Base-by-base conservation (phyloP, 768 basidiomycete genomes). In the Multifurca ochricompacta region DNA sequence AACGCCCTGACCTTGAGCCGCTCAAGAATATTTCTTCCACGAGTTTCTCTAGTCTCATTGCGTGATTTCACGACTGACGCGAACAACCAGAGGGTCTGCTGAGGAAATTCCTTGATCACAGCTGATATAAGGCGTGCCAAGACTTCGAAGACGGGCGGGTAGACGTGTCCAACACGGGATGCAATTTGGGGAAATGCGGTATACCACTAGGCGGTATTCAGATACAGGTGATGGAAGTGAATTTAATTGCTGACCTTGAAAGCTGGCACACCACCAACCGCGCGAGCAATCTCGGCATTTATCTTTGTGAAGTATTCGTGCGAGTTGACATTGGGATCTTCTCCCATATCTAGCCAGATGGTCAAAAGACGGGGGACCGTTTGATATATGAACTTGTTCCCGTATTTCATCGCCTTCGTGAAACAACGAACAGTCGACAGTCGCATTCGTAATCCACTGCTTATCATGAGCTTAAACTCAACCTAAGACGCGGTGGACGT, bases 151-250 rank as follows among this genome's bases (percentile, higher is more conserved):
- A 91, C 84, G 1, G 73, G 73, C 10, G 68, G 59, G 62, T 88
- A 85, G 4, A 67, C 70, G 60, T 96, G 90, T 11, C 85, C 87
- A 30, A 99, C 85, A 7, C 96, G 82, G 13, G 95, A 98, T 13
- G 94, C 91, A 48, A 98, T 90, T 73, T 98, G 96, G 3, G 94
- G 93, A 59, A 97, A 94, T 1, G 92, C 94, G 0, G 88, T 93
- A 61, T 83, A 87, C 92, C 95, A 98, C 93, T 98, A 43, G 14
- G 48, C 42, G 60, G 39, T 51, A 39, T 60, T 40, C 25, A 49
- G 10, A 47, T 21, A 37, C 54, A 21, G 18, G 28, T 6, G 16
- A 18, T 40, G 21, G 48, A 39, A 9, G 49, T 47, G 27, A 40
- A 30, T 51, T 18, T 5, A 9, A n/a, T 14, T 8, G 53, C 71